Percentiles rank a stretch among this genome's conserved stretches.
Conservation (phyloP, 345 rosid genomes). For the Syzygium oleosum region DNA sequence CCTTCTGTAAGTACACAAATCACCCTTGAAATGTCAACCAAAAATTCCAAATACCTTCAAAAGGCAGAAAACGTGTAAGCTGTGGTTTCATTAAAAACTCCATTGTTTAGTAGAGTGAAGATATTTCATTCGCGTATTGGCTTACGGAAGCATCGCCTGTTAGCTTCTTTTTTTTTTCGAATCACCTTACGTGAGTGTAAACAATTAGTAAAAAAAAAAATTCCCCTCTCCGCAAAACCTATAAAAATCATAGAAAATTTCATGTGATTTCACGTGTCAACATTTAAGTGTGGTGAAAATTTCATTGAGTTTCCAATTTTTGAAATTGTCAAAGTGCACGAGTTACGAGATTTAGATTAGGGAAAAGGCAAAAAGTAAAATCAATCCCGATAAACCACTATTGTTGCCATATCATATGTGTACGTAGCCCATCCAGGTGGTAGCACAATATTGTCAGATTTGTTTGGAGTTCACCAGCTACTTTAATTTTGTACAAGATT, state of each 20-base stretch:
- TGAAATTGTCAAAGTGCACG: not conserved
- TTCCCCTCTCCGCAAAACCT: not conserved
- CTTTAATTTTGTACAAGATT: not conserved
- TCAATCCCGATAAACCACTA: rapidly evolving
- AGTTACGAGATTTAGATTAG: not conserved
- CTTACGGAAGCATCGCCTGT: not conserved
- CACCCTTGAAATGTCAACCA: not conserved
- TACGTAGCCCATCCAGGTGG: rapidly evolving
- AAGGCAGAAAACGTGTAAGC: not conserved
- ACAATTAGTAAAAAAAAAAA: no score
- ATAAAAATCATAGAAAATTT: no score
- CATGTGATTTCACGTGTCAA: not conserved
- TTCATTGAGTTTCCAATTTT: not conserved
- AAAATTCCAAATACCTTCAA: not conserved
- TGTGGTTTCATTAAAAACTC: not conserved
- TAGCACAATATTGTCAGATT: rapidly evolving
- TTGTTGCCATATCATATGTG: not conserved
- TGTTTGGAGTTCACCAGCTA: rapidly evolving
- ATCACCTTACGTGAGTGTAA: no score
- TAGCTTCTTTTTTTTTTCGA: not conserved
- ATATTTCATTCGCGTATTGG: not conserved
- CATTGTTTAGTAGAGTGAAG: not conserved
- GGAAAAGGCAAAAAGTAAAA: not conserved
- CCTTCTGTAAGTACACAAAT: not conserved
- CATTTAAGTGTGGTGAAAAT: not conserved